Conservation (phyloP, 2,329 filamentous ascomycete genomes). For the Alternaria brassicicola region DNA sequence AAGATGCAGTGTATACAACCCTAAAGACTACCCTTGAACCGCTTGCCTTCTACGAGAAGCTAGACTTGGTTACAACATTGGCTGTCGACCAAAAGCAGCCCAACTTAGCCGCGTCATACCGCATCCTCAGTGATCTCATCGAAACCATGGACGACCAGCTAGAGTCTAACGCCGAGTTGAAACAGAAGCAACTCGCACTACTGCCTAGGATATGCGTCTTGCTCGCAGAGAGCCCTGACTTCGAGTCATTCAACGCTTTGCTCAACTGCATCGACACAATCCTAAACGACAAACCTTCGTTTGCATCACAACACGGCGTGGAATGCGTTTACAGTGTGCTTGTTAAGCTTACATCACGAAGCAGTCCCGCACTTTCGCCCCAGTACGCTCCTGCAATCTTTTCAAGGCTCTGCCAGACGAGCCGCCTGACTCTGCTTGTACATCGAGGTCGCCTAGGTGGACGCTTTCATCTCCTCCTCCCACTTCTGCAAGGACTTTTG, state of each 20-base stretch:
- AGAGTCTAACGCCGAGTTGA: conserved; percentile 28
- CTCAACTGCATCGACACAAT: conserved; percentile 58
- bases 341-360: conserved; percentile 42
- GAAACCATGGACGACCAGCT: conserved; percentile 36
- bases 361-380: conserved; percentile 34
- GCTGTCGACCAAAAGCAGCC: conserved; percentile 10
- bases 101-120: conserved; percentile 24
- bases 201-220: conserved; percentile 34
- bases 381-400: conserved; percentile 53
- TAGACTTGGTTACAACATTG: conserved; percentile 26
- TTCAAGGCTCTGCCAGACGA: conserved; percentile 60
- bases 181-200: conserved; percentile 35
- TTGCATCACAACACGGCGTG: conserved; percentile 53
- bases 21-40: conserved; percentile 22
- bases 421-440: conserved; percentile 60
- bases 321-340: conserved; percentile 51
- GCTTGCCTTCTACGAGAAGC: conserved; percentile 27
- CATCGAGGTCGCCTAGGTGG: conserved; percentile 65
- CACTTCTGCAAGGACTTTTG: conserved; percentile 61
- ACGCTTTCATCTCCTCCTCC: conserved; percentile 64
- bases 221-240: conserved; percentile 58
- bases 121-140: conserved; percentile 35
- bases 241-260: conserved; percentile 57
- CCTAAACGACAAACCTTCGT: conserved; percentile 41
- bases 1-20: conserved; percentile 18